Base-by-base conservation (phyloP, 371 early-diverging fungal genomes). In the Lichtheimia ornata region DNA sequence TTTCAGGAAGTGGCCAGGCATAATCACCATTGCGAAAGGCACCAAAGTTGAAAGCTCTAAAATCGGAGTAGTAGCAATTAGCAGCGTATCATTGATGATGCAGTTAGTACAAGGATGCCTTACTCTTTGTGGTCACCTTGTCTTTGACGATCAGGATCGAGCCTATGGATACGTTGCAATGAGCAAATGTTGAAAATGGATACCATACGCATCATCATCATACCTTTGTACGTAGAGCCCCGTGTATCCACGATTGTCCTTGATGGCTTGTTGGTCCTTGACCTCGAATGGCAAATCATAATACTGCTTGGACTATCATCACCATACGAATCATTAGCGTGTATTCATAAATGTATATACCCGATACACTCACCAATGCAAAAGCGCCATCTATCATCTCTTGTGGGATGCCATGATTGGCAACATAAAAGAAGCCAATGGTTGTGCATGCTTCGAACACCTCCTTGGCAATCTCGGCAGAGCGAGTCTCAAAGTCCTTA, bases 91-190 rank as follows among this genome's bases (percentile, higher is more conserved):
- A 13, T 17, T n/a, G 54, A 4, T 4, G n/a, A 24, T 24, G 22
- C 25, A 24, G 1, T 25, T 11, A 53, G 53, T 35, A 20, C 30
- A 41, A 54, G 41, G 24, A 12, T 3, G 18, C 13, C 62, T 62
- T 72, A 77, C 79, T 82, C 82, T 65, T 82, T 82, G 63, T 70
- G 50, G 56, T 82, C 82, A 3, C 81, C 81, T 7, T 66, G 56
- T 18, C 56, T 69, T 55, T 76, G 75, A 17, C 59, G 65, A 50
- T 65, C 67, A 45, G 78, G 73, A 58, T 82, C 74, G 15, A 76
- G 56, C 22, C 74, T 70, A 62, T 4, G 20, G 20, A 55, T 55
- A 14, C 0, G 9, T 54, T 14, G 5, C 2, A 9, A 22, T 54
- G 15, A 18, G 17, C 22, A 18, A 53, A 5, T 4, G 0, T 4